Evolutionary conservation across 1,139 yeast species (phyloP).

Genomic region (Magnusiomyces fungicola): DNA sequence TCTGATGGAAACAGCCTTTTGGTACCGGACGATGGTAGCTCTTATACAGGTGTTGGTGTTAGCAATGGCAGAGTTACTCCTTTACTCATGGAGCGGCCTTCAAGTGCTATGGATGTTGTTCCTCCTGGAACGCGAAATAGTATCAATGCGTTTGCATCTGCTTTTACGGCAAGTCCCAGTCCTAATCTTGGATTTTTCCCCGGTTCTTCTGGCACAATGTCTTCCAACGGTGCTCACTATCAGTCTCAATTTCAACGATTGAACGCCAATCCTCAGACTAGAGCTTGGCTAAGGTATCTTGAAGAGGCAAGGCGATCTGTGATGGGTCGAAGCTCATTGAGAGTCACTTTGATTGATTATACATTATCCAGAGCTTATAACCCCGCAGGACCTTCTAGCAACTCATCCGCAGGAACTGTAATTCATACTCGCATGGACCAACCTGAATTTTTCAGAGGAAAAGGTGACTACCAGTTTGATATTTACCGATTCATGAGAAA

Average conservation of each 20-base stretch:
- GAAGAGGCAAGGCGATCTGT: constrained; percentile 12
- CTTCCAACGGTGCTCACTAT: background rate
- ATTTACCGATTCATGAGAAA: constrained; percentile 43
- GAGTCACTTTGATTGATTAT: constrained; percentile 51
- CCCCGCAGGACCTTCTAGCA: constrained; percentile 15
- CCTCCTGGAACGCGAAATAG: background rate
- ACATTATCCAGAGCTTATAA: constrained; percentile 43
- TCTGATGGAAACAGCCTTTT: no score
- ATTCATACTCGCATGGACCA: constrained; percentile 37
- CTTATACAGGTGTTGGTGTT: no score
- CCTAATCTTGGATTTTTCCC: constrained; percentile 4
- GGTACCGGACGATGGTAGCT: no score
- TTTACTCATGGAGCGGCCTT: no score
- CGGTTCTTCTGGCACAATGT: background rate
- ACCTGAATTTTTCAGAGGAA: constrained; percentile 45
- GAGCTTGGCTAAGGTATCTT: background rate
- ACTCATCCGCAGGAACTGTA: constrained; percentile 5
- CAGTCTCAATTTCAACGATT: background rate
- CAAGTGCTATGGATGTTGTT: background rate
- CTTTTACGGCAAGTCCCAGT: background rate
- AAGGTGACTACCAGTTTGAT: constrained; percentile 47
- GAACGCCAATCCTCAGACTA: background rate
- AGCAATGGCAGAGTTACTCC: no score
- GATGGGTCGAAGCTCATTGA: constrained; percentile 18
- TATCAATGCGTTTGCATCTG: background rate